Percentiles rank a stretch among this genome's conserved stretches.
Conservation (phyloP, 306 rosid species). For the Fragaria nilgerrensis region DNA sequence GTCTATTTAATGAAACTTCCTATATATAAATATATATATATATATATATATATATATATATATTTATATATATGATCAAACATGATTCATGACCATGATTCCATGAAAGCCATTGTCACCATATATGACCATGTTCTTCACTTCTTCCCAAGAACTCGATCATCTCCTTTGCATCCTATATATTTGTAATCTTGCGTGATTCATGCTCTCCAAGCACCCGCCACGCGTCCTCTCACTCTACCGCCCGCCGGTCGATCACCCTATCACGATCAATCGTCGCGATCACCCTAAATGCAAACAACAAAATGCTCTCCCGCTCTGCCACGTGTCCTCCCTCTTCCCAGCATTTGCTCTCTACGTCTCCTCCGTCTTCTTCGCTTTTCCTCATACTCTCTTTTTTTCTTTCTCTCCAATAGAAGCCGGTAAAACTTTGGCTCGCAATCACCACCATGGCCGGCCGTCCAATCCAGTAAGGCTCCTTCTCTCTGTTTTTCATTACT, state of each 20-base stretch:
- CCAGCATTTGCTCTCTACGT: neutral
- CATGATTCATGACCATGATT: too few species aligned
- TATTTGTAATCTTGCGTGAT: too few species aligned
- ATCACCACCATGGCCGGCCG: neutral
- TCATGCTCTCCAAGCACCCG: too few species aligned
- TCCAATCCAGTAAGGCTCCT: neutral
- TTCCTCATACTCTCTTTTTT: slow-evolving; percentile 23
- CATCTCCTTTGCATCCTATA: too few species aligned
- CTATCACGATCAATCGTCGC: neutral
- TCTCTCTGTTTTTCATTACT: neutral
- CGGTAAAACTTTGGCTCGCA: neutral
- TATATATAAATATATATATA: too few species aligned
- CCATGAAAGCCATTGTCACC: too few species aligned
- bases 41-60: too few species aligned
- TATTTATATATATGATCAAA: too few species aligned
- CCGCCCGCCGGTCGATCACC: neutral
- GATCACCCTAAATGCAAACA: neutral
- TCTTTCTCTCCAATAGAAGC: neutral
- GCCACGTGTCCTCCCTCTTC: slow-evolving; percentile 26
- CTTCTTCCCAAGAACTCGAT: too few species aligned
- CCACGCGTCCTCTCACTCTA: too few species aligned
- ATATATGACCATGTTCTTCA: too few species aligned
- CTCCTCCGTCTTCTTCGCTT: slow-evolving; percentile 42
- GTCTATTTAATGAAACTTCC: too few species aligned
- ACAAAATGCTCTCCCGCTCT: neutral